Base-by-base conservation (phyloP, 2,329 filamentous ascomycete genomes). In the Neopestalotiopsis sp. region DNA sequence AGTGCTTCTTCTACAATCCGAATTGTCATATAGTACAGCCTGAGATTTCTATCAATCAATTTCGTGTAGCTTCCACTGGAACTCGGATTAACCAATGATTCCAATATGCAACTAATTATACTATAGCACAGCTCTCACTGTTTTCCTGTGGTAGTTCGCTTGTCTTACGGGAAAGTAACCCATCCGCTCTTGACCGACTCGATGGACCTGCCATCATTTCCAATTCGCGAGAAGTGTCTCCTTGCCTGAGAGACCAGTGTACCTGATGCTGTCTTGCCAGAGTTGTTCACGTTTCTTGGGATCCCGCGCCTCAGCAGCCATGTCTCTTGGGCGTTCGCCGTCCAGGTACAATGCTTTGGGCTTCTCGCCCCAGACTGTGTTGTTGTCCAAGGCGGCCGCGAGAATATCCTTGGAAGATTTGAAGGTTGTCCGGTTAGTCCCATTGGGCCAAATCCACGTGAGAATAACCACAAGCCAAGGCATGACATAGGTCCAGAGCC, bases 341-440 rank as follows among this genome's bases (percentile, higher is more conserved):
- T 74, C 73, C 12, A 74, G 68, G 40, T 74, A 74, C 38, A 73
- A 1, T 1, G 71, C 72, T 62, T 72, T 71, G 17, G 70, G 71
- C 17, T 64, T 38, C 53, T 71, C 70, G 66, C 74, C 75, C 10
- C 34, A 38, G 10, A 76, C 68, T 24, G 68, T 70, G 63, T 74
- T 57, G 66, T 69, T 70, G 14, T 76, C 73, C 68, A 78, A 77
- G 63, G 70, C 70, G 5, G 76, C 74, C 17, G 65, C 63, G 34
- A 79, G 14, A 49, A 77, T 68, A 65, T 79, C 74, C 4, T 40
- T 69, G 17, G 75, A 78, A 38, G 77, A 78, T 71, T 74, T 76
- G 67, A 67, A 68, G 53, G 73, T 66, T 14, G 75, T 75, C 3
- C 75, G 72, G 12, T 77, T 30, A 17, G 67, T 56, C n/a, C 76